Base-by-base conservation (phyloP, 2,329 filamentous ascomycete species). In the Colletotrichum liaoningense region DNA sequence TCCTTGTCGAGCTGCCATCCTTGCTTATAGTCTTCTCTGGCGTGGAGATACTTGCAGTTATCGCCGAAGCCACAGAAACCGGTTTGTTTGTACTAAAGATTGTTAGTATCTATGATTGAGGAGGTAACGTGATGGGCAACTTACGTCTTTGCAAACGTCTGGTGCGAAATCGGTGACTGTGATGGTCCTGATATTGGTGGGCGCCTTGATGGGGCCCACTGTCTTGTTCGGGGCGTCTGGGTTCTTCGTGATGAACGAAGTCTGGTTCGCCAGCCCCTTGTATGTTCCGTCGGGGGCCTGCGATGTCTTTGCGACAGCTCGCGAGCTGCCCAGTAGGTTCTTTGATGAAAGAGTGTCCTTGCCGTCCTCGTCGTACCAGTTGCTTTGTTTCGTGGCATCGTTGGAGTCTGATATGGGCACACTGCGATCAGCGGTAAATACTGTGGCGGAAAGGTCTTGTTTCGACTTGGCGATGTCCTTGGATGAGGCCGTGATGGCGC, bases 1-100 rank as follows among this genome's bases (percentile, higher is more conserved):
- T 98, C 96, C 65, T 90, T 89, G 82, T 99, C 97, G 5, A 99
- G 88, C 81, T 98, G 95, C 97, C 97, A 99, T 3, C 97, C 97
- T 80, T 95, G 93, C 78, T 96, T 95, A 80, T 94, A 93, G 81
- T 95, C 93, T 78, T 94, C 92, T 71, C 94, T 87, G 5, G 90
- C 90, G 79, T 97, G 94, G 0, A 95, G 79, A 79, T 92, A 97
- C 79, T 95, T 97, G 86, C 95, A 98, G 74, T 88, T 92, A 80
- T 97, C 94, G 33, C 93, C 80, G 46, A 83, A 84, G 0, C 82
- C 90, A 77, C 90, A 93, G 79, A 91, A 92, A 0, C 90, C 92
- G 26, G 85, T 94, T 76, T 79, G 75, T 72, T 83, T 82, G 70
- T 81, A 81, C 38, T 42, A 42, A 42, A 19, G 5, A 19, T 42